These are phyloP conservation scores for Flaveria brownii DNA, from an alignment of 129 eudicot genomes.

Conservation along the genomic window DNA sequence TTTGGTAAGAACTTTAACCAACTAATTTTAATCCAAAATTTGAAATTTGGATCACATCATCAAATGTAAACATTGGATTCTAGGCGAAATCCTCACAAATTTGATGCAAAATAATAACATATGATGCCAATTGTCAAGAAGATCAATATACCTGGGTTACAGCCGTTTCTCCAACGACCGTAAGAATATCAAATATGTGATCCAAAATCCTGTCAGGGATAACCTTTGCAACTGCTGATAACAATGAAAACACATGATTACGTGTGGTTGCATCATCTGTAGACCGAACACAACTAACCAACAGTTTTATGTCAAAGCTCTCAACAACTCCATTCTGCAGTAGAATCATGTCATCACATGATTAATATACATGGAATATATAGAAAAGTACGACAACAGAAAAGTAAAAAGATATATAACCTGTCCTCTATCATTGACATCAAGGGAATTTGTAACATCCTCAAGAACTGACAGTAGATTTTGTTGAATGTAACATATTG, in stretches of 20 bases:
- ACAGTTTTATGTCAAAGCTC: constrained; percentile 54
- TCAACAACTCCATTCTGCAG: constrained; percentile 49
- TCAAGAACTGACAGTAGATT: constrained; percentile 67
- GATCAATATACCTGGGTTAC: constrained; percentile 59
- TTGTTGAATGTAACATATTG: constrained; percentile 59
- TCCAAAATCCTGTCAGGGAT: constrained; percentile 64
- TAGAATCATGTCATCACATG: constrained; percentile 5
- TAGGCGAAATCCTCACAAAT: background rate
- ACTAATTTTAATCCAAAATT: constrained; percentile 1
- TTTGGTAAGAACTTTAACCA: constrained; percentile 16
- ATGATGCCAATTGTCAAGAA: background rate
- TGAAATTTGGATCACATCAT: background rate
- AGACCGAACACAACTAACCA: constrained; percentile 75
- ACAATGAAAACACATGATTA: constrained; percentile 71
- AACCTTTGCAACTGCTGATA: constrained; percentile 69
- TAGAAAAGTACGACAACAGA: background rate
- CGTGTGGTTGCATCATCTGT: constrained; percentile 58
- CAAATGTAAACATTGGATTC: background rate
- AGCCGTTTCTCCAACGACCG: constrained; percentile 64
- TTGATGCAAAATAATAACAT: background rate
- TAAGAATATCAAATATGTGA: constrained; percentile 66
- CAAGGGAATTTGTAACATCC: constrained; percentile 58
- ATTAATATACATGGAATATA: constrained; percentile 12
- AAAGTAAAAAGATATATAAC: constrained; percentile 18
- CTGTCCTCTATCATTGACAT: constrained; percentile 28